phyloP scores from a whole-genome alignment of 192 early-diverging fungal genomes.

The Coemansia sp. region DNA sequence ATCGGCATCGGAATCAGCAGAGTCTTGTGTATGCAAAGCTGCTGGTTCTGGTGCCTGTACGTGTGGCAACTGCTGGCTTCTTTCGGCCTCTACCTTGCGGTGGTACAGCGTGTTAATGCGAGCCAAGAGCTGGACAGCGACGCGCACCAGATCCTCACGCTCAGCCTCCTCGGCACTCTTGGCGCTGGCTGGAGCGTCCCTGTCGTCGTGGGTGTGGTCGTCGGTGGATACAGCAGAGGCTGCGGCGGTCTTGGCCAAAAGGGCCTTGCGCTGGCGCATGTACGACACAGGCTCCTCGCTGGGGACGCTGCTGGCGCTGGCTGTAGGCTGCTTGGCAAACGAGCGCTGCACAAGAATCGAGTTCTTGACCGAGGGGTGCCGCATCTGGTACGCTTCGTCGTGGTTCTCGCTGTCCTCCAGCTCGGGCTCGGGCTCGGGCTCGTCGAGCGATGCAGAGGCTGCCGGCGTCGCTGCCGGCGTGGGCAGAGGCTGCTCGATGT shows the following conservation, averaged over 20 bases:
- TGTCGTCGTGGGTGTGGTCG: conserved; percentile 3
- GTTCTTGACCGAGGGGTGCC: conserved; percentile 16
- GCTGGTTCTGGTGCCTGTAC: background rate
- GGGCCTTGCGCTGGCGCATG: conserved; percentile 31
- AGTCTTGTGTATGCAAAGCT: background rate
- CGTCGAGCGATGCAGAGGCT: background rate
- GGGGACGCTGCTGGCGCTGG: background rate
- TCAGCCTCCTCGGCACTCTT: conserved; percentile 1
- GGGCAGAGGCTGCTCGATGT: background rate
- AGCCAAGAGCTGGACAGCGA: conserved; percentile 33
- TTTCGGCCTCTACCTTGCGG: conserved; percentile 29
- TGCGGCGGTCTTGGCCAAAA: conserved; percentile 3
- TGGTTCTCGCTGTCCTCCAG: conserved; percentile 27
- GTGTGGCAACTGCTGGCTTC: conserved; percentile 1
- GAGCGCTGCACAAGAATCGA: conserved; percentile 34
- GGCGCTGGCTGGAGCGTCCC: background rate
- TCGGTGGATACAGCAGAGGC: background rate
- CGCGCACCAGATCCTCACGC: conserved; percentile 12
- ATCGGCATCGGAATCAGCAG: background rate
- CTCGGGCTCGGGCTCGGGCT: conserved; percentile 28
- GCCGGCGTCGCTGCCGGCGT: conserved; percentile 7
- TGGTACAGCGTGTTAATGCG: conserved; percentile 44
- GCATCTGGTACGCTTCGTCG: conserved; percentile 14
- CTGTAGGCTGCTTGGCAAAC: conserved; percentile 20
- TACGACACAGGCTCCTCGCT: conserved; percentile 46